Evolutionary conservation across 139 green algal species (phyloP), one percentile per base, ranked within the genome.

Genomic region (Dunaliella primolecta): DNA sequence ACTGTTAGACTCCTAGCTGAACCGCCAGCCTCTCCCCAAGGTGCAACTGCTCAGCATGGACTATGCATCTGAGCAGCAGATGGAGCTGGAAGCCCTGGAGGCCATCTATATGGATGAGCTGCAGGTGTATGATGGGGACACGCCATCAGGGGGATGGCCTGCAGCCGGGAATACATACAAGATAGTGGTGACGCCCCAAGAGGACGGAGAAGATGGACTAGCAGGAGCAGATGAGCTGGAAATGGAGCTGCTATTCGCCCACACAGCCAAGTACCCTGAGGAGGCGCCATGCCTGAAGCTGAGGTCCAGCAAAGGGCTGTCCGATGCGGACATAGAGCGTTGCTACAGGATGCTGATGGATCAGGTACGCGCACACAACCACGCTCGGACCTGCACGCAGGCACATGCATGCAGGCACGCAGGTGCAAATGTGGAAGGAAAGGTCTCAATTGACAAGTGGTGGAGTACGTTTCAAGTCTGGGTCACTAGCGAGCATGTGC

Each of bases 71-170:
- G 91, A 94, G 85, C 90, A 93, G 84, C 83, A 81, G 1, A 93
- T 93, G 91, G 91, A 94, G 84, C 33, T 94, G 33, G 91, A 94
- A 81, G 91, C 91, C 0, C 83, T 94, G 27, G 64, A 94, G 80
- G 90, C 91, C 71, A 94, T 94, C 55, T 83, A 93, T 0, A 89
- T 89, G 83, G 91, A 94, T 37, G 87, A 92, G 35, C 57, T 94
- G 24, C 83, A 91, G 77, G 86, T 90, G 71, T 92, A 88, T 36
- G 84, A 88, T 0, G 91, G 88, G 55, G 90, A 81, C 27, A 29
- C 81, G n/a, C 91, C 91, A 1, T 46, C 71, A 29, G 86, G 83
- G 32, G n/a, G n/a, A n/a, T 94, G 91, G 89, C 23, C 46, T 2
- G 32, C 81, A 64, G 85, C 81, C 20, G 84, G 83, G 36, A 87